A percentile compares a stretch with the other conserved stretches of the same genome.
phyloP scores from a whole-genome alignment of 805 yeast species.

The Nakazawaea sp. region DNA sequence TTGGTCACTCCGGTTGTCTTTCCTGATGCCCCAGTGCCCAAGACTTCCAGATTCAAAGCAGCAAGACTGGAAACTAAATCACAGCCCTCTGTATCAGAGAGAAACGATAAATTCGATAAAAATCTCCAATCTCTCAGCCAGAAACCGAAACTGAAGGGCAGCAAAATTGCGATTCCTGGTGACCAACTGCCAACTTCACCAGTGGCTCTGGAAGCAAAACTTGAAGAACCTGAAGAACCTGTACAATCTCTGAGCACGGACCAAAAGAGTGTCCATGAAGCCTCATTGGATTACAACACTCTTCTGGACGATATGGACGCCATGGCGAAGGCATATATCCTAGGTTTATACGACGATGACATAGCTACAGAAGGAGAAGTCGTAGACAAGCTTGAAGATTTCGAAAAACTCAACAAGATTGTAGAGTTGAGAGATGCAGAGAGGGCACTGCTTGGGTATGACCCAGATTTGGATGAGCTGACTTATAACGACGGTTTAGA shows the following conservation, averaged over 20 bases:
- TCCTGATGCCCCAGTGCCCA: not conserved
- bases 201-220: not conserved
- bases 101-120: not conserved
- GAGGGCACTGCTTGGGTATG: constrained; percentile 12
- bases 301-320: constrained; percentile 42
- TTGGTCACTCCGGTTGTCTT: constrained; percentile 1
- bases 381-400: constrained; percentile 46
- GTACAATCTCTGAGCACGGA: not conserved
- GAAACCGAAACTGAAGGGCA: not conserved
- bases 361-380: constrained; percentile 48
- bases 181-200: not conserved
- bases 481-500: constrained; percentile 27
- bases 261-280: constrained; percentile 15
- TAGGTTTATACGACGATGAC: constrained; percentile 59
- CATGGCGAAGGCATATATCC: constrained; percentile 54
- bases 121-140: constrained; percentile 4
- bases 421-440: constrained; percentile 29
- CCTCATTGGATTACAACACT: constrained; percentile 32
- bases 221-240: not conserved
- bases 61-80: not conserved
- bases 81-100: not conserved
- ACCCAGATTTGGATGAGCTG: constrained; percentile 21
- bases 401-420: constrained; percentile 40
- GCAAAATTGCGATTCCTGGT: not conserved
- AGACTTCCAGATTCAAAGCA: not conserved